A percentile compares a stretch with the other conserved stretches of the same genome.
Evolutionary conservation across 1,139 yeast genomes (phyloP).

Genomic region (Diutina neorugosa): DNA sequence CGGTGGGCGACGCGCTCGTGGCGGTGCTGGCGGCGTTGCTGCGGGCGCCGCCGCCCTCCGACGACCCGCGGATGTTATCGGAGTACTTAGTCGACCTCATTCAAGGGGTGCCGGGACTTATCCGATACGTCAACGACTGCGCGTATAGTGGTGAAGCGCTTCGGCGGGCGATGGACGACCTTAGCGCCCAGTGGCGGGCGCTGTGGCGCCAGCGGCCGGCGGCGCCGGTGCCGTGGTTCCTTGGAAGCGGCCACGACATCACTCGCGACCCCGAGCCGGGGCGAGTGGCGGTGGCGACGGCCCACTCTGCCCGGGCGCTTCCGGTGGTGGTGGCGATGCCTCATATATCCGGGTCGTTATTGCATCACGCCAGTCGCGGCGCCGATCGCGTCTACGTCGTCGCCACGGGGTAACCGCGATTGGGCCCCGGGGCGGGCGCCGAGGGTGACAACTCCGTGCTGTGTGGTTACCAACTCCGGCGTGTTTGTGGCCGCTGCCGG

Average conservation of each 20-base stretch:
- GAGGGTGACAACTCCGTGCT: too few species aligned
- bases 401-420: neutral
- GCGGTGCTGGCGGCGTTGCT: neutral
- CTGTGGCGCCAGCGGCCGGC: neutral
- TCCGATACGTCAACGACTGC: neutral
- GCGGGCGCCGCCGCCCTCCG: neutral
- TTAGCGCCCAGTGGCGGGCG: neutral
- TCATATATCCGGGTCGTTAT: neutral
- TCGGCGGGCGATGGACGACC: neutral
- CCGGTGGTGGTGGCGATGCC: neutral
- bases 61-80: neutral
- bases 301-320: neutral
- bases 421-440: too few species aligned
- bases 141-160: neutral
- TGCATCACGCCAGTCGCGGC: neutral
- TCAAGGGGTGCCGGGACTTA: neutral
- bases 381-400: neutral
- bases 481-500: neutral
- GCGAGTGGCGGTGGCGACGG: neutral
- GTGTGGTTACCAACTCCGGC: neutral
- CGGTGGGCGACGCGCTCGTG: neutral
- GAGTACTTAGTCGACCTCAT: neutral
- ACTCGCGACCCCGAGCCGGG: neutral
- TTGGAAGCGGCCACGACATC: neutral
- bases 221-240: neutral